Conservation (phyloP, 768 basidiomycete genomes). For the Boletus pseudopeckii region DNA sequence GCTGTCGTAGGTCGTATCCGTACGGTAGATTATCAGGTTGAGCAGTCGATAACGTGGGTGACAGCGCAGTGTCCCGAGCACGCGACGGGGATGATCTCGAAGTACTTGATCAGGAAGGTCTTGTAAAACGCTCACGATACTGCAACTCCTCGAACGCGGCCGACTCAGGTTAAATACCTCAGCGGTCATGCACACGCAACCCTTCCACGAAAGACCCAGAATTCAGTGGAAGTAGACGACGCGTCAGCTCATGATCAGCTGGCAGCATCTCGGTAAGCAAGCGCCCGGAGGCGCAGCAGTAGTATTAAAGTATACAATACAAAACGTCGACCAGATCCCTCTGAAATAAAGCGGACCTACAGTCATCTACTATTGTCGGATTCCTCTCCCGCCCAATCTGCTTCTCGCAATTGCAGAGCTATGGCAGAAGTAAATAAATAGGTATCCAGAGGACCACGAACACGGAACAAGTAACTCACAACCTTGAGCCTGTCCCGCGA, state of each 20-base stretch:
- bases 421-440: not conserved
- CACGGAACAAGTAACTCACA: conserved; percentile 47
- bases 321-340: not conserved
- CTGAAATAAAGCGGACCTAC: not conserved
- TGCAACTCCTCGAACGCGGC: not conserved
- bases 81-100: conserved; percentile 1
- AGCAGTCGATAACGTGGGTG: not conserved
- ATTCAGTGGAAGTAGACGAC: conserved; percentile 18
- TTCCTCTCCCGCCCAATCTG: conserved; percentile 25
- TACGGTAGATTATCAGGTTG: conserved; percentile 2
- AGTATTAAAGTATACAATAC: conserved; percentile 5
- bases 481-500: conserved; percentile 58
- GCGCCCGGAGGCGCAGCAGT: conserved; percentile 2
- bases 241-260: conserved; percentile 12
- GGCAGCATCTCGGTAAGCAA: conserved; percentile 12
- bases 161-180: conserved; percentile 14
- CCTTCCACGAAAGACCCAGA: conserved; percentile 21
- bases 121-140: conserved; percentile 1
- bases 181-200: conserved; percentile 14
- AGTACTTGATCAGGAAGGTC: conserved; percentile 28
- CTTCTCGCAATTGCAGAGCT: conserved; percentile 38
- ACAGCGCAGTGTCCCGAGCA: not conserved
- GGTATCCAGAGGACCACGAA: not conserved
- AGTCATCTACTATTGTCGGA: conserved; percentile 27
- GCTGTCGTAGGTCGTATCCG: not conserved